Evolutionary conservation across 257 asterid genomes (phyloP), one percentile per base, ranked within the genome.

Genomic region (Perilla frutescens): DNA sequence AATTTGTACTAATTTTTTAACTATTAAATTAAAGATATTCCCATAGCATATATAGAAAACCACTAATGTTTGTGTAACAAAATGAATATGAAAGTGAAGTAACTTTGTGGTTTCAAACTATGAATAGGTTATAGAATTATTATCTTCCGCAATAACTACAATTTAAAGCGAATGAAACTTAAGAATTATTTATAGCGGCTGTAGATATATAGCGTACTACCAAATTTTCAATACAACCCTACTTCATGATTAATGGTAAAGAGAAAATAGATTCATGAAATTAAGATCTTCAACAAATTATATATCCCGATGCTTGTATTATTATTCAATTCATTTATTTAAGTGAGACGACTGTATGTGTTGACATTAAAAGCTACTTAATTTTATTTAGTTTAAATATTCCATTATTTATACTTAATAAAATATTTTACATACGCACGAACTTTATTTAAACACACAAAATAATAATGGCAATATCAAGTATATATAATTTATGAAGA

Each of bases 161-260:
- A 58, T 48, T 75, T 47, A 75, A 75, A 75, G 63, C 69, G 37
- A 75, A 67, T 47, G 45, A 57, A 47, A 20, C 69, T 29, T 41
- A 14, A 10, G 39, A 14, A 66, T 66, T 34, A 56, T 11, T 32
- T 56, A 14, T 20, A 58, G 29, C 75, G 64, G 70, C 75, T 13
- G 9, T 58, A 66, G 34, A 67, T 47, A 62, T 55, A 67, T 59
- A 48, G 29, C 26, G 7, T 32, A 39, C 37, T n/a, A 49, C 48
- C 44, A 36, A 34, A 65, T 15, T 7, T 34, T 58, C 20, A 14
- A 45, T n/a, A 47, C 40, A 58, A 71, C 37, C 45, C 59, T 45
- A 59, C 34, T 20, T 41, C 45, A 37, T 61, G 45, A 54, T 9
- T 15, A 14, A n/a, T 37, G 37, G 66, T 60, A 60, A 36, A 60